Evolutionary conservation across 179 eudicot genomes (phyloP), one percentile per base, ranked within the genome.

Genomic region (Camellia oleifera): DNA sequence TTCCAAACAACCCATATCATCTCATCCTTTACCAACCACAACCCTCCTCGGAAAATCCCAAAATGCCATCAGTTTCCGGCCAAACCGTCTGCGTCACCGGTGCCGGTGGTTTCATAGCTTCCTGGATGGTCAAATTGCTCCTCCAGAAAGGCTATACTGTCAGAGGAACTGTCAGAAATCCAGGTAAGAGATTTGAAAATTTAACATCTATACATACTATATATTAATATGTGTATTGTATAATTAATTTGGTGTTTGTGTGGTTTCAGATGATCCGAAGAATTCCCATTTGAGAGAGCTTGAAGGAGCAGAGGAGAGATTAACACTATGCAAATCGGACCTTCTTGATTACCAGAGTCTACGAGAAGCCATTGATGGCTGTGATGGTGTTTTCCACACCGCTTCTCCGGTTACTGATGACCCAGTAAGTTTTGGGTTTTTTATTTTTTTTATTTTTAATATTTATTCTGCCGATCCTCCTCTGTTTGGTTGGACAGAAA

Each of bases 401-500:
- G 98, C 98, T 12, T 90, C 97, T 5, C 97, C 98, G 4, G 92
- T 95, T 12, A 89, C 98, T 3, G 97, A 95, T 81, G 94, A 95
- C 72, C 97, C 95, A 32, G 98, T 93, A 80, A 77, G 87, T 86
- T 73, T 46, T 58, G 17, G 26, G 7, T 4, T 10, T 32, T 52
- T 2, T 17, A 54, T 52, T 12, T 32, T 32, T 32, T 32, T 32
- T 20, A 20, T 20, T 32, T 32, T 32, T 26, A 32, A 0, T 32
- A 32, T 32, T 32, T 1, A 32, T 32, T 32, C 40, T 15, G 20
- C 8, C 42, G 8, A 4, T 7, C 7, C 76, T 4, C 45, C 14
- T 23, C 62, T 72, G 76, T 6, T 72, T 72, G 76, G 60, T 52
- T 18, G 44, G 52, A 48, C 7, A 48, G 52, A 48, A 48, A 48